phyloP scores from a whole-genome alignment of 192 early-diverging fungal species.

The Diversispora eburnea region DNA sequence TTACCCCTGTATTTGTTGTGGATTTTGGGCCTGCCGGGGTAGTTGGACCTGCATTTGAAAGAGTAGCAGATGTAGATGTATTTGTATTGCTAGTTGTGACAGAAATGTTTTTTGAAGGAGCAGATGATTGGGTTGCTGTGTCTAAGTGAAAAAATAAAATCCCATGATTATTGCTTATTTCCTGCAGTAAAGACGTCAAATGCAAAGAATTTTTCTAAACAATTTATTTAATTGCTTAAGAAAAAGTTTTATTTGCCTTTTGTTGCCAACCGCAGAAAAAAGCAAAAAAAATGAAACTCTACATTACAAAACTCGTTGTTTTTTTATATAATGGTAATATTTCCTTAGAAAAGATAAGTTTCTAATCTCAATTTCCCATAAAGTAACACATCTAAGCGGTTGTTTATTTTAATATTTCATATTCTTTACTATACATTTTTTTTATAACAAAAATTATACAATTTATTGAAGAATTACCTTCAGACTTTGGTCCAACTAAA shows the following conservation, averaged over 20 bases:
- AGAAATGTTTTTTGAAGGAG: conserved; percentile 7
- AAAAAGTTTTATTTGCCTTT: not conserved
- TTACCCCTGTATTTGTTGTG: not conserved
- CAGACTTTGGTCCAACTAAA: conserved; percentile 5
- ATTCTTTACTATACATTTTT: too few relatives aligned
- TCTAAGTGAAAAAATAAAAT: conserved; percentile 12
- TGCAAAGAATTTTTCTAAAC: not conserved
- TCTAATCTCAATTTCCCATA: too few relatives aligned
- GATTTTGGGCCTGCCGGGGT: conserved; percentile 3
- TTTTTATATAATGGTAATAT: too few relatives aligned
- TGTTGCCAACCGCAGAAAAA: not conserved
- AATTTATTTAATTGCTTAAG: not conserved
- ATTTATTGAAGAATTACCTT: conserved; percentile 7
- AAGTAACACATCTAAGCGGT: too few relatives aligned
- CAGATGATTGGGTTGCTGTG: not conserved
- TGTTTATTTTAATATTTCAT: too few relatives aligned
- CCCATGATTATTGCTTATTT: conserved; percentile 3
- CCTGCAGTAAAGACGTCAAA: not conserved
- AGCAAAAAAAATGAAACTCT: too few relatives aligned
- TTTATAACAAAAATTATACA: not conserved
- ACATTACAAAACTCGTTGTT: too few relatives aligned
- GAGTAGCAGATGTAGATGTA: not conserved
- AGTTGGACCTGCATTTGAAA: conserved; percentile 9
- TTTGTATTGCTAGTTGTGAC: conserved; percentile 14
- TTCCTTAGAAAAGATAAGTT: too few relatives aligned